Conservation (phyloP, 768 basidiomycete genomes). For the Aureoboletus auriporus region DNA sequence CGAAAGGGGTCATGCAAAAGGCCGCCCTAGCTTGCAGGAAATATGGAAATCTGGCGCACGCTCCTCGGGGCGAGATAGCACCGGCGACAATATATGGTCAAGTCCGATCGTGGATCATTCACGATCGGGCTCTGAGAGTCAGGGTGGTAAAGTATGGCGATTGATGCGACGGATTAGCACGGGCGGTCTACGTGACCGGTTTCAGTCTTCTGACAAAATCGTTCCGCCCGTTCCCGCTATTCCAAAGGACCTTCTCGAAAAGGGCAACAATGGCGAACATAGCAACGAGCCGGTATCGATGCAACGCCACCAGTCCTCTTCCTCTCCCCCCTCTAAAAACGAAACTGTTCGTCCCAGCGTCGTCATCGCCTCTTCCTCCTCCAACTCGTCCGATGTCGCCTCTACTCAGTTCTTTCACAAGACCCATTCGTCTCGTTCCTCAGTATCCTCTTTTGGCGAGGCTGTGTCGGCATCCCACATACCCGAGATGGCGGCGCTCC, state of each 20-base stretch:
- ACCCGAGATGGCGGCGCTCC: constrained; percentile 26
- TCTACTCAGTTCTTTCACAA: constrained; percentile 50
- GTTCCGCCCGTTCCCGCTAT: constrained; percentile 61
- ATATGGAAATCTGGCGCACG: constrained; percentile 9
- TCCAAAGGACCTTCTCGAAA: constrained; percentile 39
- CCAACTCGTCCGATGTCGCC: constrained; percentile 54
- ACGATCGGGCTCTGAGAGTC: constrained; percentile 15
- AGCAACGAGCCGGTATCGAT: constrained; percentile 3
- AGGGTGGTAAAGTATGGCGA: constrained; percentile 56
- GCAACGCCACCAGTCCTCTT: constrained; percentile 4
- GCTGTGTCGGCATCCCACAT: constrained; percentile 34
- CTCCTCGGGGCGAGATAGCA: constrained; percentile 3
- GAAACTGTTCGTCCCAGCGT: constrained; percentile 35
- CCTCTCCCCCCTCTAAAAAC: constrained; percentile 6
- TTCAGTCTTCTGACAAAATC: constrained; percentile 11
- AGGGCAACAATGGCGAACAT: constrained; percentile 4
- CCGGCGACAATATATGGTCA: constrained; percentile 9
- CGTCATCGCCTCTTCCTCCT: constrained; percentile 58
- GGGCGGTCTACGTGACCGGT: constrained; percentile 56
- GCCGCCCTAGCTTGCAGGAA: constrained; percentile 36
- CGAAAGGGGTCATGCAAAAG: constrained; percentile 12
- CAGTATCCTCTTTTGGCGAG: constrained; percentile 52
- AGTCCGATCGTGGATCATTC: constrained; percentile 9
- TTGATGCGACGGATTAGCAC: constrained; percentile 69
- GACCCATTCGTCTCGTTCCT: constrained; percentile 48